phyloP scores from a whole-genome alignment of 2,329 filamentous ascomycete species.

The Lizonia empirigonia region DNA sequence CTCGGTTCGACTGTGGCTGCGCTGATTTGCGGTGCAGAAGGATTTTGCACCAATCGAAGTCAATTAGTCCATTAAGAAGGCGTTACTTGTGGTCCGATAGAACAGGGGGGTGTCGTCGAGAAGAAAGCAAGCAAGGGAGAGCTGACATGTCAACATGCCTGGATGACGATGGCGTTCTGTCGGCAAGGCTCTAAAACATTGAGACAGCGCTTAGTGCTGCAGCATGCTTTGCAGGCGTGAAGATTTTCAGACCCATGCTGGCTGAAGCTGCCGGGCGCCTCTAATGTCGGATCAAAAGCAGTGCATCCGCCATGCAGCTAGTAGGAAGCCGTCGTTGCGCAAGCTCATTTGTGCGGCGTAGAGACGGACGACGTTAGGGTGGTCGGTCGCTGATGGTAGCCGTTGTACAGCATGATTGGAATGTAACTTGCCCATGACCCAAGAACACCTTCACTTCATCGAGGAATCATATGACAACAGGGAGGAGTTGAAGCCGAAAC shows the following conservation, averaged over 20 bases:
- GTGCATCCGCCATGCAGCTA: conserved; percentile 39
- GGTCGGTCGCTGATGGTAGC: conserved; percentile 28
- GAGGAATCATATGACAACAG: conserved; percentile 25
- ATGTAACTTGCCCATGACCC: conserved; percentile 38
- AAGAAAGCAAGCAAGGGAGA: conserved; percentile 41
- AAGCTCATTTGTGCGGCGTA: conserved; percentile 35
- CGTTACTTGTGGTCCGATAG: conserved; percentile 13
- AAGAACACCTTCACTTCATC: conserved; percentile 20
- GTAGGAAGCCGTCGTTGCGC: conserved; percentile 36
- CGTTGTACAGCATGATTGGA: conserved; percentile 38
- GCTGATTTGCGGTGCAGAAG: conserved; percentile 23
- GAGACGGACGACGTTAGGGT: conserved; percentile 21
- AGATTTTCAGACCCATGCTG: conserved; percentile 23
- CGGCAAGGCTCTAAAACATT: conserved; percentile 39
- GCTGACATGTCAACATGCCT: conserved; percentile 39
- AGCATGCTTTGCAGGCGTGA: conserved; percentile 32
- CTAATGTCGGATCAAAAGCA: conserved; percentile 34
- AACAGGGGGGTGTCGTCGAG: conserved; percentile 33
- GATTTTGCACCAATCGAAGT: conserved; percentile 32
- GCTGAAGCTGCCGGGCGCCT: conserved; percentile 16
- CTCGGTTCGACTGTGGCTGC: conserved; percentile 31
- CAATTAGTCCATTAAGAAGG: conserved; percentile 12
- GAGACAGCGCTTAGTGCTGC: conserved; percentile 32
- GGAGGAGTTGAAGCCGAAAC: conserved; percentile 20
- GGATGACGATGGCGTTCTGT: conserved; percentile 30